Conservation (phyloP, 768 basidiomycete species). For the Pulveroboletus sp. region DNA sequence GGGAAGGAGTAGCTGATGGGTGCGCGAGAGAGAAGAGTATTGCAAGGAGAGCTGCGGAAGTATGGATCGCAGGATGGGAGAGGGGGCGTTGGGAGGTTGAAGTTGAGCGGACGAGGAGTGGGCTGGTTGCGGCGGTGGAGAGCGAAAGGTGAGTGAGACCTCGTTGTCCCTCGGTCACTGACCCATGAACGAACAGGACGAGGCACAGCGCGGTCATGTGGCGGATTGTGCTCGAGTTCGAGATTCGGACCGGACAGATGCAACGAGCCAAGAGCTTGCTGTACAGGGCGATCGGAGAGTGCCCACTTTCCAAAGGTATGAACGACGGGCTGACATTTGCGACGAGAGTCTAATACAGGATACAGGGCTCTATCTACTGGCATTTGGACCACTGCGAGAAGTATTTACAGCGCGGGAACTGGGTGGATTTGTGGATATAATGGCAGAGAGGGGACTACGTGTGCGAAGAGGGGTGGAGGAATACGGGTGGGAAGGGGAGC, state of each 20-base stretch:
- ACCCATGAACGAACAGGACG: slow-evolving; percentile 45
- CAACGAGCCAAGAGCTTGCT: slow-evolving; percentile 67
- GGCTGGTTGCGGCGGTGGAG: slow-evolving; percentile 60
- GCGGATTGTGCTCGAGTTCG: slow-evolving; percentile 75
- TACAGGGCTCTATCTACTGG: slow-evolving; percentile 72
- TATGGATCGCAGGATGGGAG: slow-evolving; percentile 83
- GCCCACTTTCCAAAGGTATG: slow-evolving; percentile 71
- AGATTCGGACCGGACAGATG: slow-evolving; percentile 60
- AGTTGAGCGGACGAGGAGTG: slow-evolving; percentile 65
- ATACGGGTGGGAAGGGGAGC: slow-evolving; percentile 19
- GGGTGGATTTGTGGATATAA: slow-evolving; percentile 60
- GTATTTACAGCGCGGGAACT: slow-evolving; percentile 64
- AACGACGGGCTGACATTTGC: background rate
- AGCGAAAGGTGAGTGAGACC: slow-evolving; percentile 55
- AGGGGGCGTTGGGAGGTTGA: slow-evolving; percentile 68
- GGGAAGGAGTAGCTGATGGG: slow-evolving; percentile 38
- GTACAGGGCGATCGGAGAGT: slow-evolving; percentile 73
- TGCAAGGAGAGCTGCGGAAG: slow-evolving; percentile 57
- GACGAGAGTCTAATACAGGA: slow-evolving; percentile 10
- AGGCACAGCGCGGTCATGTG: slow-evolving; percentile 64
- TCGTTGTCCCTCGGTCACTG: background rate
- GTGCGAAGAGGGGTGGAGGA: slow-evolving; percentile 60
- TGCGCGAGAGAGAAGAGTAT: slow-evolving; percentile 51
- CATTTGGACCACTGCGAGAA: slow-evolving; percentile 66
- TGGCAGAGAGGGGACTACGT: slow-evolving; percentile 74